These are phyloP conservation scores for Teratosphaeria pseudoeucalypti DNA, from an alignment of 2,329 filamentous ascomycete genomes.

Conservation along the genomic window DNA sequence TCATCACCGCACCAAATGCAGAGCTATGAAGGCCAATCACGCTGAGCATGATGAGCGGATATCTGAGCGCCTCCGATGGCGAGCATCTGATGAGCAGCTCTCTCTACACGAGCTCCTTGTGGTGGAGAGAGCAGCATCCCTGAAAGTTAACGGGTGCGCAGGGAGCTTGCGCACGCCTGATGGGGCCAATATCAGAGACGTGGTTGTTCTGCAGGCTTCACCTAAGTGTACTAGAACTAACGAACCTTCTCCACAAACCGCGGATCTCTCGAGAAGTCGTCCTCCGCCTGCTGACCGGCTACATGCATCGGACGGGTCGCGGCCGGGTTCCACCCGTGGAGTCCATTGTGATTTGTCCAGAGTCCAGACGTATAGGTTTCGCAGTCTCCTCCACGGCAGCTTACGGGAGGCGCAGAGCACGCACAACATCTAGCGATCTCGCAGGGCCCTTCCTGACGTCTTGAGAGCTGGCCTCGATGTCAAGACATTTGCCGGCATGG, in stretches of 20 bases:
- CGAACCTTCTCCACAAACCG: not conserved
- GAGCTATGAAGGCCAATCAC: too few species aligned
- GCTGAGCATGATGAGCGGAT: too few species aligned
- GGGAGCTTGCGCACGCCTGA: not conserved
- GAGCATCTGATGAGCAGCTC: too few species aligned
- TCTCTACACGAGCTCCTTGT: not conserved
- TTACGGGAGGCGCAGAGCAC: not conserved
- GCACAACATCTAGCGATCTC: not conserved
- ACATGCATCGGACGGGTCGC: not conserved
- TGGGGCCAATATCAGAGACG: not conserved
- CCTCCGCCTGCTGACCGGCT: not conserved
- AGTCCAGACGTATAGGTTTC: not conserved
- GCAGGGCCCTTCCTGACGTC: too few species aligned
- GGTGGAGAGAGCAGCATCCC: not conserved
- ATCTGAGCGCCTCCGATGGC: too few species aligned
- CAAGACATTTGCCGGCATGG: not conserved
- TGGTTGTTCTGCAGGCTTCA: not conserved
- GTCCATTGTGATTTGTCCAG: not conserved
- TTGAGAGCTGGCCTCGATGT: not conserved
- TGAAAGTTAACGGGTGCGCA: not conserved
- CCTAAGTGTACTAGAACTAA: not conserved
- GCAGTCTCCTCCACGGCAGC: too few species aligned
- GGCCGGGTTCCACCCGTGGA: not conserved
- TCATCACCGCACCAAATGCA: too few species aligned
- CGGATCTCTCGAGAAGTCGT: not conserved